Conservation (phyloP, 2,329 filamentous ascomycete genomes). For the Pseudonectria buxi region DNA sequence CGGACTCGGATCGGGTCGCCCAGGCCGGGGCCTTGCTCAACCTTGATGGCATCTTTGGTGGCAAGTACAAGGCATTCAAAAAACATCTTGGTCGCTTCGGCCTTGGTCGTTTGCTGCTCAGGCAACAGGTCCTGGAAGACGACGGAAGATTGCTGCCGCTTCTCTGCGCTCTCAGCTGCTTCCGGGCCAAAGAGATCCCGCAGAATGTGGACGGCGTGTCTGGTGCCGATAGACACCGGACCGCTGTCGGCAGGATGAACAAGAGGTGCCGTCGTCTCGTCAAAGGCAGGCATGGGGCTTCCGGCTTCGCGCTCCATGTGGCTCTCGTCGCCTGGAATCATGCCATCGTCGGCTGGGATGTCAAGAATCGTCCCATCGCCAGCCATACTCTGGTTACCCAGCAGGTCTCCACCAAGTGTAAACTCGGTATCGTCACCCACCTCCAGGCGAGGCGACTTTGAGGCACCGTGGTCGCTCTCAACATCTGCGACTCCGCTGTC, state of each 20-base stretch:
- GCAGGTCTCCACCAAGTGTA: slow-evolving; percentile 38
- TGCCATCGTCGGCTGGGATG: slow-evolving; percentile 54
- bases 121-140: slow-evolving; percentile 90
- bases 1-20: slow-evolving; percentile 77
- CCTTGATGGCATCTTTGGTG: slow-evolving; percentile 96
- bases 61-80: slow-evolving; percentile 94
- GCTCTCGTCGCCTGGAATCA: slow-evolving; percentile 38
- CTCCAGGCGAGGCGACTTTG: slow-evolving; percentile 64
- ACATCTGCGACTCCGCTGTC: slow-evolving; percentile 81
- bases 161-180: slow-evolving; percentile 59
- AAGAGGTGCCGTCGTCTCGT: slow-evolving; percentile 69
- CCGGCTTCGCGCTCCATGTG: slow-evolving; percentile 37
- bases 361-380: slow-evolving; percentile 59
- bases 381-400: slow-evolving; percentile 47
- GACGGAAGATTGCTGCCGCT: slow-evolving; percentile 69
- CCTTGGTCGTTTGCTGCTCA: slow-evolving; percentile 70
- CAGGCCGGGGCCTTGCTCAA: slow-evolving; percentile 74
- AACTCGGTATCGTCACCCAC: slow-evolving; percentile 60
- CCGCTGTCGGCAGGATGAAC: slow-evolving; percentile 79
- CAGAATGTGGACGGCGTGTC: slow-evolving; percentile 91
- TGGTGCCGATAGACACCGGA: slow-evolving; percentile 82
- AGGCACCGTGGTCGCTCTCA: slow-evolving; percentile 56
- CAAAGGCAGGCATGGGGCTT: slow-evolving; percentile 56
- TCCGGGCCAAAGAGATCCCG: slow-evolving; percentile 78
- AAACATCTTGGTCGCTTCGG: slow-evolving; percentile 98